Evolutionary conservation across 345 rosid genomes (phyloP).

Genomic region (Kernera saxatilis): DNA sequence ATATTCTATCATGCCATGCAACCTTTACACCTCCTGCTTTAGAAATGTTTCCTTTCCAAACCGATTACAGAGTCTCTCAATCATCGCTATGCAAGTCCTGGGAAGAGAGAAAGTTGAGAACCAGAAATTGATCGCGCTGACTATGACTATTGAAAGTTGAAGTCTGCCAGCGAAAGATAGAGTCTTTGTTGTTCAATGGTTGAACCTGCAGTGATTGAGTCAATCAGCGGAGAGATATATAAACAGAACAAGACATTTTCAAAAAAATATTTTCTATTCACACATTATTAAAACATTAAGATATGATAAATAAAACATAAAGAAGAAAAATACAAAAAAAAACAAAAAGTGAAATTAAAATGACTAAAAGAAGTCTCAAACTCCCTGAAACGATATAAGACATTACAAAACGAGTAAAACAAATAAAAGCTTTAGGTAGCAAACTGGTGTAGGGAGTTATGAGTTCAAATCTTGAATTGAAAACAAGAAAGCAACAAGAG

Average conservation of each 20-base stretch:
- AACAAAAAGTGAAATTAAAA: not conserved
- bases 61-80: too few species aligned
- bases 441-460: not conserved
- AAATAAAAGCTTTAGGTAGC: conserved; percentile 13
- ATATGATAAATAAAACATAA: not conserved
- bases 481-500: not conserved
- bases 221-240: too few species aligned
- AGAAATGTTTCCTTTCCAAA: too few species aligned
- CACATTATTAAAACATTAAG: not conserved
- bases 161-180: too few species aligned
- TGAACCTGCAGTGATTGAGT: too few species aligned
- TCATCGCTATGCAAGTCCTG: too few species aligned
- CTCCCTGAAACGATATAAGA: not conserved
- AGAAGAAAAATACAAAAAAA: not conserved
- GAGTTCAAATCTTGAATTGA: not conserved
- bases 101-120: too few species aligned
- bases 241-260: not conserved
- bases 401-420: not conserved
- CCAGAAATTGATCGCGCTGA: too few species aligned
- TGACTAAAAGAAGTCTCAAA: not conserved
- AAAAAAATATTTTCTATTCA: not conserved
- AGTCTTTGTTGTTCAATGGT: too few species aligned
- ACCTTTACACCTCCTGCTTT: too few species aligned
- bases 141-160: too few species aligned
- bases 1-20: too few species aligned